Evolutionary conservation across 306 rosid genomes (phyloP).

Genomic region (Lathyrus aphaca): DNA sequence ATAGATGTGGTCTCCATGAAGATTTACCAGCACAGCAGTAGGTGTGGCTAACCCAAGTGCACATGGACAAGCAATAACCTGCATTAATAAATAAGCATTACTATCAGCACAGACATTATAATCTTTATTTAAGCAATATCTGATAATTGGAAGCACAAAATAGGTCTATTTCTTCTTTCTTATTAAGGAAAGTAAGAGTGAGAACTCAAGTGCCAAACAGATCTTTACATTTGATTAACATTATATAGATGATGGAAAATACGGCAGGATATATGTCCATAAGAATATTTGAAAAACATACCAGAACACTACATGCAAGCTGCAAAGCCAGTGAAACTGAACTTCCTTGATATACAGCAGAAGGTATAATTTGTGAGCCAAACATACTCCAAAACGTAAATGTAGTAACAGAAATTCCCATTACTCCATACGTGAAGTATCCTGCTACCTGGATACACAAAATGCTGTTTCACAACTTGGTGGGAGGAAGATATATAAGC

Average conservation of each 20-base stretch:
- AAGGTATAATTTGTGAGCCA: conserved; percentile 71
- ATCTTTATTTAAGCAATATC: conserved; percentile 33
- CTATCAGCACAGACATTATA: conserved; percentile 7
- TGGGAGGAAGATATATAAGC: conserved; percentile 29
- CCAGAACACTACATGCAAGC: conserved; percentile 98
- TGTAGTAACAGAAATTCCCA: conserved; percentile 84
- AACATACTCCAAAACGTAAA: conserved; percentile 82
- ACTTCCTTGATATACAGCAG: conserved; percentile 71
- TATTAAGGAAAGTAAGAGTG: conserved; percentile 14
- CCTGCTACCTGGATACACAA: conserved; percentile 80
- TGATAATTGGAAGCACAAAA: conserved; percentile 33
- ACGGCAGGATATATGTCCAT: conserved; percentile 6
- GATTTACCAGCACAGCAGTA: conserved; percentile 92
- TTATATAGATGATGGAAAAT: conserved; percentile 11
- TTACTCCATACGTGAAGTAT: conserved; percentile 94
- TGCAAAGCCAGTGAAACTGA: conserved; percentile 89
- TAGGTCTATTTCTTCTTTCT: background rate
- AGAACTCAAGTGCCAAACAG: conserved; percentile 3
- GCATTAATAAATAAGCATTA: conserved; percentile 43
- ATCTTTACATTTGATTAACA: conserved; percentile 15
- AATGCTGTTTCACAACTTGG: conserved; percentile 17
- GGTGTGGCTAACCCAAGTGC: conserved; percentile 99
- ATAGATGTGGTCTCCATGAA: conserved; percentile 29
- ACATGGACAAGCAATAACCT: conserved; percentile 99
- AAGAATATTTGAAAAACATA: conserved; percentile 46